Evolutionary conservation across 2,329 filamentous ascomycete species (phyloP).

Genomic region (Arthrinium puccinioides): DNA sequence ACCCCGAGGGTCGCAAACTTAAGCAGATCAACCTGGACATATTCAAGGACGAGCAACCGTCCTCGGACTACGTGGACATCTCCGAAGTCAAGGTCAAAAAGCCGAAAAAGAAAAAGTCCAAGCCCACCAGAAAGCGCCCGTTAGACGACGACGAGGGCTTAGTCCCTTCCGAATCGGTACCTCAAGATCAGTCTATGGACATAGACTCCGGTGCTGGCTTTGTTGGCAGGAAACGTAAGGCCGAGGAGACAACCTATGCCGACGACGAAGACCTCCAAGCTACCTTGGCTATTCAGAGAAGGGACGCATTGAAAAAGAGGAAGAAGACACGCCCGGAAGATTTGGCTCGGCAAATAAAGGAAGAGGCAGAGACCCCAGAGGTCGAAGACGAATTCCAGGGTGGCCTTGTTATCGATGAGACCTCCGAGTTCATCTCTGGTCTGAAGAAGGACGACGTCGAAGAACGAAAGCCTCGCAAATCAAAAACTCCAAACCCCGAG

Average conservation of each 20-base stretch:
- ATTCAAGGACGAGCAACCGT: conserved; percentile 52
- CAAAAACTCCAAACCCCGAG: conserved; percentile 27
- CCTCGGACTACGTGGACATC: conserved; percentile 82
- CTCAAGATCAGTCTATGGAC: conserved; percentile 59
- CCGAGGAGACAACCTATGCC: conserved; percentile 62
- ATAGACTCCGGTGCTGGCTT: conserved; percentile 52
- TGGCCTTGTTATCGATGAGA: conserved; percentile 90
- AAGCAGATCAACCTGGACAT: conserved; percentile 69
- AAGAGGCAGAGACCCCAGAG: conserved; percentile 47
- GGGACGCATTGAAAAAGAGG: conserved; percentile 81
- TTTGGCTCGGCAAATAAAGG: conserved; percentile 70
- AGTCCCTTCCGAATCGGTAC: conserved; percentile 34
- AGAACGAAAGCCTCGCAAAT: conserved; percentile 44
- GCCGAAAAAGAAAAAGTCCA: conserved; percentile 84
- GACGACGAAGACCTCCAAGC: conserved; percentile 93
- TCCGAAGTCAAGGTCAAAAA: conserved; percentile 91
- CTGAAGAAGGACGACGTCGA: conserved; percentile 59
- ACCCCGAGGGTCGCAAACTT: conserved; percentile 53
- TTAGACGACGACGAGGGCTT: conserved; percentile 57
- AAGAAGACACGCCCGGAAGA: conserved; percentile 84
- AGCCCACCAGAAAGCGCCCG: conserved; percentile 63
- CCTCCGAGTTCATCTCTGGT: conserved; percentile 87
- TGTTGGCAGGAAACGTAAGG: conserved; percentile 52
- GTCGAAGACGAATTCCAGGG: conserved; percentile 29
- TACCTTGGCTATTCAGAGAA: conserved; percentile 74